Conservation (phyloP, 2,329 filamentous ascomycete species). For the Fusarium udum region DNA sequence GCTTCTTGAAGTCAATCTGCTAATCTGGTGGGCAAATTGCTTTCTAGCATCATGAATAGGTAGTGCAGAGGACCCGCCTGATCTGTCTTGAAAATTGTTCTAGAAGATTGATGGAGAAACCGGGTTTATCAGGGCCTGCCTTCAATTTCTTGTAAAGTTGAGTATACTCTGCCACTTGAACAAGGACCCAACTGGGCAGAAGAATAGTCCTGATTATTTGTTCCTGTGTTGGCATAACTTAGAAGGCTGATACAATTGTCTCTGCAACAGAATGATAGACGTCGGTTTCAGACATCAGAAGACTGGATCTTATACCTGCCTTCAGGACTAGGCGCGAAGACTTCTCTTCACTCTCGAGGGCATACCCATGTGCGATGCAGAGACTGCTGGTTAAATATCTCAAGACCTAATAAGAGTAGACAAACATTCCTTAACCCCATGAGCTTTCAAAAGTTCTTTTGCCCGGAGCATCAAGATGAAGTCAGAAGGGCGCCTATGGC, state of each 20-base stretch:
- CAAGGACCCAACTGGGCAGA: accelerated
- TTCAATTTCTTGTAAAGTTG: accelerated
- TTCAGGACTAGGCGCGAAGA: accelerated
- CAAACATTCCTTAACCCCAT: neutral
- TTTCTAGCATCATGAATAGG: accelerated
- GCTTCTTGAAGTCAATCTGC: accelerated
- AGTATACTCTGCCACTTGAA: neutral
- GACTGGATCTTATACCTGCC: accelerated
- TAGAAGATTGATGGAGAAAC: neutral
- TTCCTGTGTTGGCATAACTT: neutral
- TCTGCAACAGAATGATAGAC: neutral
- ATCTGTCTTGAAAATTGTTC: neutral
- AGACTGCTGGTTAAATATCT: accelerated
- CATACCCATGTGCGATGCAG: neutral
- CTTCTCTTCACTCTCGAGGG: neutral
- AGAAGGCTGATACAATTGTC: accelerated
- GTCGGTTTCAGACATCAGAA: neutral
- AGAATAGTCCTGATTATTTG: neutral
- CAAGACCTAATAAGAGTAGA: accelerated
- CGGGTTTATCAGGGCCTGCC: accelerated
- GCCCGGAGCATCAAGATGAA: accelerated
- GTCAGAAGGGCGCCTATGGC: neutral
- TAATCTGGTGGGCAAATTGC: accelerated
- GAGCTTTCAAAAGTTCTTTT: accelerated
- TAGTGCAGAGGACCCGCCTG: accelerated